phyloP scores from a whole-genome alignment of 2,329 filamentous ascomycete genomes.

The Emericellopsis cladophorae region DNA sequence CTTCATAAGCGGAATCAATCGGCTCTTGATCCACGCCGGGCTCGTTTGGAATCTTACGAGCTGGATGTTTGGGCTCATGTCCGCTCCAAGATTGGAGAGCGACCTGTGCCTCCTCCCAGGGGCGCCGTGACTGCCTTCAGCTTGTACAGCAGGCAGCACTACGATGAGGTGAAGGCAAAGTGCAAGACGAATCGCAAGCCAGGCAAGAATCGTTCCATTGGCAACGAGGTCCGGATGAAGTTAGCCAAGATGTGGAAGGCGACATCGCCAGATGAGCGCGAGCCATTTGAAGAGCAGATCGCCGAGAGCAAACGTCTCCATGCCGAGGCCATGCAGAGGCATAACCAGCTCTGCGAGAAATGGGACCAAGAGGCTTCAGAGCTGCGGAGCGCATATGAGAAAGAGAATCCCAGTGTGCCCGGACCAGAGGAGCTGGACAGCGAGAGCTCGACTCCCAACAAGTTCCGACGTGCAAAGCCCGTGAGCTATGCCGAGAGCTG shows the following conservation, averaged over 20 bases:
- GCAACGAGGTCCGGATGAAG: constrained; percentile 75
- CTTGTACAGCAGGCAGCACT: constrained; percentile 71
- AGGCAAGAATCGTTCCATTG: constrained; percentile 50
- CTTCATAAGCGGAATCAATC: constrained; percentile 43
- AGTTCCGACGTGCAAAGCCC: constrained; percentile 21
- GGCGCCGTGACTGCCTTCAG: constrained; percentile 76
- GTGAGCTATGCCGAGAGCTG: constrained; percentile 23
- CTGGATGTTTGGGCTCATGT: constrained; percentile 38
- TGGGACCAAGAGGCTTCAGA: constrained; percentile 61
- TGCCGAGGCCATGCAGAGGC: constrained; percentile 41
- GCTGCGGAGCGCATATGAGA: constrained; percentile 38
- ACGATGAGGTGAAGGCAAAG: constrained; percentile 44
- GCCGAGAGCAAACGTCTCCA: constrained; percentile 57
- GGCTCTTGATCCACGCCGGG: constrained; percentile 34
- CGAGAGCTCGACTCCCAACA: constrained; percentile 13
- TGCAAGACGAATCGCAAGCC: constrained; percentile 53
- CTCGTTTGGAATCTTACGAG: constrained; percentile 45
- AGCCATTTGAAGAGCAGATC: constrained; percentile 67
- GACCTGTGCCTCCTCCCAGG: constrained; percentile 60
- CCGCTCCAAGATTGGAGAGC: constrained; percentile 52
- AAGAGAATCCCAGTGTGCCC: constrained; percentile 29
- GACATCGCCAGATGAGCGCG: constrained; percentile 53
- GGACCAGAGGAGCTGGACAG: constrained; percentile 5
- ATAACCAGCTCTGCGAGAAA: constrained; percentile 45
- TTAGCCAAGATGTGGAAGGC: constrained; percentile 88